phyloP scores from a whole-genome alignment of 495 filamentous ascomycete genomes.

The Gamarada debralockiae region DNA sequence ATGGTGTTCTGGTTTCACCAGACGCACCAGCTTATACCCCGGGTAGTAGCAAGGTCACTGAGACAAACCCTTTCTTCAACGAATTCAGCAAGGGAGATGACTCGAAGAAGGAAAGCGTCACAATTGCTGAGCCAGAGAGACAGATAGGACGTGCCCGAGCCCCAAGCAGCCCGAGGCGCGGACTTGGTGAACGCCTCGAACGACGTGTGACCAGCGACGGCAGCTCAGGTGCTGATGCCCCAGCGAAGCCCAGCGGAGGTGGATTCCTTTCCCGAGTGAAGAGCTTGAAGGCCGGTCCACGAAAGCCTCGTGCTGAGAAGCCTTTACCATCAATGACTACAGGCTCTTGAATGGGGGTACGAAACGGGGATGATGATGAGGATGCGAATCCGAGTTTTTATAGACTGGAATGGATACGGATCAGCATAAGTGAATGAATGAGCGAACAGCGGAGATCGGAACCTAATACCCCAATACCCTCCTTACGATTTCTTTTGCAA shows the following conservation, averaged over 20 bases:
- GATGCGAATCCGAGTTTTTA: no score
- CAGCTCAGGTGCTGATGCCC: conserved; percentile 34
- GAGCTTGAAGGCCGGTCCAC: conserved; percentile 65
- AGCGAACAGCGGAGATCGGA: no score
- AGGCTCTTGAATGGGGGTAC: no score
- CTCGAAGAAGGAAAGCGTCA: conserved; percentile 56
- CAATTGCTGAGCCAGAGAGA: conserved; percentile 44
- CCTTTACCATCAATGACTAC: background rate
- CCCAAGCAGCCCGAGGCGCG: conserved; percentile 58
- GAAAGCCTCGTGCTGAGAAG: conserved; percentile 15
- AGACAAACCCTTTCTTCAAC: conserved; percentile 83
- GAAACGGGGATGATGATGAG: no score
- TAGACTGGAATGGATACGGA: no score
- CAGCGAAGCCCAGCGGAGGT: conserved; percentile 41
- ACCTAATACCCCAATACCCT: no score
- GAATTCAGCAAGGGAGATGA: conserved; percentile 77
- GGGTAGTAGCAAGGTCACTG: conserved; percentile 28
- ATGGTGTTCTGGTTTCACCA: conserved; percentile 40
- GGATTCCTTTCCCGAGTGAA: conserved; percentile 85
- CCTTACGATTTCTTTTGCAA: no score
- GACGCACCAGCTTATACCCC: conserved; percentile 12
- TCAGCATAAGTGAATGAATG: no score
- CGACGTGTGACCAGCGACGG: conserved; percentile 68
- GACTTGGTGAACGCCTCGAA: conserved; percentile 48
- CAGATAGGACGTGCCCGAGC: conserved; percentile 34